Percentiles rank a stretch among this genome's conserved stretches.
phyloP scores from a whole-genome alignment of 2,329 filamentous ascomycete genomes.

The Xylariaceae sp. region DNA sequence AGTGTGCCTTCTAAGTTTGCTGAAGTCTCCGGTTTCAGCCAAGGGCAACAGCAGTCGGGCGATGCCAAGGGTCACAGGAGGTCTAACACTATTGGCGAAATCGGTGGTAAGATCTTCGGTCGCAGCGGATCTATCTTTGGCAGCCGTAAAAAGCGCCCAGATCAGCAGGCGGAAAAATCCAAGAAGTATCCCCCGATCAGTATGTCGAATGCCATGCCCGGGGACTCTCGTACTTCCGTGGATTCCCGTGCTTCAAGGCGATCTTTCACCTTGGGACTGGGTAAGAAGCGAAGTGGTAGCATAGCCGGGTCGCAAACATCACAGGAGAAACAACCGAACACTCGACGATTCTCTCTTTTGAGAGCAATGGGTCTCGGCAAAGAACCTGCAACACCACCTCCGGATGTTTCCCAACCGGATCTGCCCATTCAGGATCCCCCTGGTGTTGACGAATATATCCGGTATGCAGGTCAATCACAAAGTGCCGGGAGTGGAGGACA shows the following conservation, averaged over 20 bases:
- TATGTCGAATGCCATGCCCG: conserved; percentile 74
- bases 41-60: conserved; percentile 48
- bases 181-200: conserved; percentile 87
- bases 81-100: conserved; percentile 76
- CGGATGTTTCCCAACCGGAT: conserved; percentile 55
- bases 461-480: conserved; percentile 38
- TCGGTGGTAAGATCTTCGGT: conserved; percentile 83
- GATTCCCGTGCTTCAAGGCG: conserved; percentile 69
- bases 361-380: conserved; percentile 65
- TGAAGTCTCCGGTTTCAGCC: conserved; percentile 60
- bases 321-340: conserved; percentile 52
- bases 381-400: conserved; percentile 52
- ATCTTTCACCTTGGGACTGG: conserved; percentile 70
- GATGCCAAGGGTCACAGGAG: conserved; percentile 64
- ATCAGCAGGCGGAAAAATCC: conserved; percentile 51
- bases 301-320: conserved; percentile 60
- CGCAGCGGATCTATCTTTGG: conserved; percentile 82
- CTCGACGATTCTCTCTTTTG: conserved; percentile 70
- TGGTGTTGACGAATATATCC: conserved; percentile 41
- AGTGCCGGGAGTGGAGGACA: conserved; percentile 25
- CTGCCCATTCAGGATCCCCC: conserved; percentile 55
- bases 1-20: conserved; percentile 62
- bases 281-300: conserved; percentile 72
- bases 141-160: conserved; percentile 45
- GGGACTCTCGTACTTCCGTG: conserved; percentile 64